These are phyloP conservation scores for Pneumocystis wakefieldiae DNA, from an alignment of 1,139 yeast species.

Conservation along the genomic window DNA sequence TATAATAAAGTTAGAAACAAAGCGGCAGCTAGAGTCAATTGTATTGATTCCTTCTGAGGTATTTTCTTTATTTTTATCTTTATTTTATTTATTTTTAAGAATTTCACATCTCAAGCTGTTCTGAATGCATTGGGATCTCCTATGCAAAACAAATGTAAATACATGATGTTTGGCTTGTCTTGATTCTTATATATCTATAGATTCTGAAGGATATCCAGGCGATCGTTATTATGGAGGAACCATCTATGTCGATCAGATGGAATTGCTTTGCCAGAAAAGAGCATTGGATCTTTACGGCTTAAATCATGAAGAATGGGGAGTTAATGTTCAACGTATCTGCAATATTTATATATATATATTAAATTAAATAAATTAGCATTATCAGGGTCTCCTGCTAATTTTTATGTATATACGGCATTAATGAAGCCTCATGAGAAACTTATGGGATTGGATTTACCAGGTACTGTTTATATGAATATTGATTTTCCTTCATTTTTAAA, in stretches of 20 bases:
- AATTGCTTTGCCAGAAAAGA: slow-evolving; percentile 77
- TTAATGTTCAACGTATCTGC: slow-evolving; percentile 54
- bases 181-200: slow-evolving; percentile 18
- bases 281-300: slow-evolving; percentile 77
- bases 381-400: slow-evolving; percentile 94
- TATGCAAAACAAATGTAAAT: slow-evolving; percentile 58
- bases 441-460: slow-evolving; percentile 94
- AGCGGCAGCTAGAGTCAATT: slow-evolving; percentile 87
- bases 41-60: slow-evolving; percentile 82
- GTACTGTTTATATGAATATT: slow-evolving; percentile 32
- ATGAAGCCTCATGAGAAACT: slow-evolving; percentile 82
- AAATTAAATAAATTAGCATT: slow-evolving; percentile 31
- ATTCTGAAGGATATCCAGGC: slow-evolving; percentile 86
- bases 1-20: slow-evolving; percentile 50
- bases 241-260: slow-evolving; percentile 91
- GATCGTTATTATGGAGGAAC: slow-evolving; percentile 88
- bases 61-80: background rate
- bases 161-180: background rate
- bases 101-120: slow-evolving; percentile 91
- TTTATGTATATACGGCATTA: slow-evolving; percentile 85
- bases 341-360: background rate
- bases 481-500: too few relatives aligned
- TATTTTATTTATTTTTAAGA: slow-evolving; percentile 21
- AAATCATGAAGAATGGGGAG: slow-evolving; percentile 86
- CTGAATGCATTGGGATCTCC: slow-evolving; percentile 95